Base-by-base conservation (phyloP, 129 eudicot species). In the Logfia minima region DNA sequence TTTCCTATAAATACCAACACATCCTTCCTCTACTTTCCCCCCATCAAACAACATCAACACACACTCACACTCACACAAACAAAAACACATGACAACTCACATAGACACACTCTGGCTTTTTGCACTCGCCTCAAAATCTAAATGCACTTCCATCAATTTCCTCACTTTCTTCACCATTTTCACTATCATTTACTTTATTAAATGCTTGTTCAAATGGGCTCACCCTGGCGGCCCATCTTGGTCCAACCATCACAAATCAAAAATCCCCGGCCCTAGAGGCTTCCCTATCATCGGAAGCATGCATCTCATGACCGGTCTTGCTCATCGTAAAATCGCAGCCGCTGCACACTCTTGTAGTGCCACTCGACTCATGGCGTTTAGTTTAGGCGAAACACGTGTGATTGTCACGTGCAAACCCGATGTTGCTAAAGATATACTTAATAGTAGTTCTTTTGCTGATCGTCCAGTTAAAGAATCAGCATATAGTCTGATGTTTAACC, bases 401-500 rank as follows among this genome's bases (percentile, higher is more conserved):
- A 80, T 95, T 19, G 90, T 88, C 34, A 82, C 97, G 2, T 91
- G 96, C 70, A 77, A 88, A 35, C 94, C 99, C 0, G 90, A 83
- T 18, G 94, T 91, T 1, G 99, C 97, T 1, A 89, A 84, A 43
- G 94, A 91, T 45, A 90, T 95, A 6, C 79, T 95, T 0, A 88
- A 82, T 83, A 84, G 84, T 63, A 64, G 89, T 1, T 80, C 69
- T n/a, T 95, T 95, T 31, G 86, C 85, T 8, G 94, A 95, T 72
- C 97, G 99, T 4, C 99, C 99, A 1, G 81, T 86, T 0, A 88
- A 95, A 21, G 97, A 87, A 71, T 91, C 99, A 0, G 97, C 99
- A 0, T 95, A 95, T 66, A 41, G 83, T 10, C 74, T 95, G 28
- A 91, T 95, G 97, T 95, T 95, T 84, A 85, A 89, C 78, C 71